Base-by-base conservation (phyloP, 2,329 filamentous ascomycete genomes). In the Colletotrichum costaricense region DNA sequence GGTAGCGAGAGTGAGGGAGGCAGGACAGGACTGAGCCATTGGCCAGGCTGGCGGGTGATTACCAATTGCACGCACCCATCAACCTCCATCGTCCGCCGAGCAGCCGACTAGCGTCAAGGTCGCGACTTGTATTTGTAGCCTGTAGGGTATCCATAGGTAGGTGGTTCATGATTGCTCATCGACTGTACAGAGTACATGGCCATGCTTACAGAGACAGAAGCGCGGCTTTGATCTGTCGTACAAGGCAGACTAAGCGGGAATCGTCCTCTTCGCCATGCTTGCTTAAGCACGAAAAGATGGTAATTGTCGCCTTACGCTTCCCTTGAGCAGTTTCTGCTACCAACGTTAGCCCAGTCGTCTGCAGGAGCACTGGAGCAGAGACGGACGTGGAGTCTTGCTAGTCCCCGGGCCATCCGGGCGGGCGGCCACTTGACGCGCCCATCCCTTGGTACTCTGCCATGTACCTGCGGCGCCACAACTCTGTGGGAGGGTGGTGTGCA, bases 361-460 rank as follows among this genome's bases (percentile, higher is more conserved):
- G 19, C 35, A 49, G 24, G 59, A n/a, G 56, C 42, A 49, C 42
- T 24, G 16, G n/a, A 42, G 59, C 16, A 64, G 49, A 64, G 46
- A 35, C 62, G 69, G 69, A 28, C 64, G 63, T 67, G 72, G 72
- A 68, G 72, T 74, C 60, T 69, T 75, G 49, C 58, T 75, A 67
- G 74, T 72, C 65, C 64, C 74, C 74, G 74, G 74, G 72, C 68
- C 35, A 72, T 75, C 74, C 74, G 74, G 74, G 52, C 71, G 33
- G 67, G 28, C 64, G 63, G 59, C 67, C 59, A 69, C 46, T 63
- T 49, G 38, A 62, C 28, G 60, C 35, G 28, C 46, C 35, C 35
- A 58, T 35, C 55, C 38, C 42, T 35, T 56, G n/a, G 49, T 59
- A 19, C 42, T 38, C 55, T 14, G 30, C 63, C 26, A 49, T 63